A percentile compares a stretch with the other conserved stretches of the same genome.
These are phyloP conservation scores for Apodospora peruviana DNA, from an alignment of 495 filamentous ascomycete species.

Conservation along the genomic window DNA sequence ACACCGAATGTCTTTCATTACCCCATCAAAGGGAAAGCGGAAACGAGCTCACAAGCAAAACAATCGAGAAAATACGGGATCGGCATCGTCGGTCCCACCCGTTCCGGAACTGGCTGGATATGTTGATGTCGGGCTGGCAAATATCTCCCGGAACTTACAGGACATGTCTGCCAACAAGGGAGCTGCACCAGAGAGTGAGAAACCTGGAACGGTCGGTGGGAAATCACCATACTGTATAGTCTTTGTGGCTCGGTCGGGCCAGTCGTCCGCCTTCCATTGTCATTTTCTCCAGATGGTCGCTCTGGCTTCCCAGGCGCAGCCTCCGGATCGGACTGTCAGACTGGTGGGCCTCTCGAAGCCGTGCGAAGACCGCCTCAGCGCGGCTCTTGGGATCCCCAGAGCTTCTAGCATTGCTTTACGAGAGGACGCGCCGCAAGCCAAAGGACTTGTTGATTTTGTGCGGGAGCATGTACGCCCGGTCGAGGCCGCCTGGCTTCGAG, in stretches of 20 bases:
- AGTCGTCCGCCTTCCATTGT: slow-evolving; percentile 45
- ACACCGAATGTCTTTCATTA: slow-evolving; percentile 41
- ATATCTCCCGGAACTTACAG: slow-evolving; percentile 51
- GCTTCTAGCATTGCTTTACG: slow-evolving; percentile 54
- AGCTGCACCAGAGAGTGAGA: not conserved
- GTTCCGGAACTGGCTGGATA: slow-evolving; percentile 43
- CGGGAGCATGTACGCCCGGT: slow-evolving; percentile 37
- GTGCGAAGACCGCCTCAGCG: slow-evolving; percentile 44
- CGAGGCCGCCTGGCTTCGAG: slow-evolving; percentile 24
- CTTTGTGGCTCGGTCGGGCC: slow-evolving; percentile 48
- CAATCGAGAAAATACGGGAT: slow-evolving; percentile 4
- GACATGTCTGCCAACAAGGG: slow-evolving; percentile 19
- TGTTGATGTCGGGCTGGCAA: slow-evolving; percentile 55
- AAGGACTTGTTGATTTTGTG: slow-evolving; percentile 46
- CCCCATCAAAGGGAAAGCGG: slow-evolving; percentile 49
- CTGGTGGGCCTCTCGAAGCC: slow-evolving; percentile 51
- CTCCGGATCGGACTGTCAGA: slow-evolving; percentile 33
- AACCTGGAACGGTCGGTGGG: not conserved
- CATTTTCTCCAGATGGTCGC: slow-evolving; percentile 56
- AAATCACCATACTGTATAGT: slow-evolving; percentile 31
- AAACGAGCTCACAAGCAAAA: slow-evolving; percentile 31
- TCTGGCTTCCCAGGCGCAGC: slow-evolving; percentile 41
- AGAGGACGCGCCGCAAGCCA: slow-evolving; percentile 40
- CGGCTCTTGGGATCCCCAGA: slow-evolving; percentile 49
- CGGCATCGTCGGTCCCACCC: slow-evolving; percentile 20